A percentile compares a stretch with the other conserved stretches of the same genome.
Conservation (phyloP, 2,329 filamentous ascomycete species). For the Aureobasidium melanogenum region DNA sequence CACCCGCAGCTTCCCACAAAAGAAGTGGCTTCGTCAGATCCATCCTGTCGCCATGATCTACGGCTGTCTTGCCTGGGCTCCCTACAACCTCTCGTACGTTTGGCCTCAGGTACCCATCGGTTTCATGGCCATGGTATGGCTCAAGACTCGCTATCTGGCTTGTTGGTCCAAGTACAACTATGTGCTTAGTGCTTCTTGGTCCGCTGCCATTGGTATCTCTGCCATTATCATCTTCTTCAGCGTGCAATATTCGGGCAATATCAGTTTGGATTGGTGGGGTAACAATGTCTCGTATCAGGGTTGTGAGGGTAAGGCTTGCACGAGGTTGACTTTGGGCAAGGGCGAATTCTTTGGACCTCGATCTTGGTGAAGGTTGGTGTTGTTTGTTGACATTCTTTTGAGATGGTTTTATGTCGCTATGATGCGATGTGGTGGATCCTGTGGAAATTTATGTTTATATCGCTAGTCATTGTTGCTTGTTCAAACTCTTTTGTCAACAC, state of each 20-base stretch:
- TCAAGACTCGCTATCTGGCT: not conserved
- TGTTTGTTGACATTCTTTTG: too few species aligned
- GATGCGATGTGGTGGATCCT: not conserved
- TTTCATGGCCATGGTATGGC: not conserved
- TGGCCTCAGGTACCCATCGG: conserved; percentile 5
- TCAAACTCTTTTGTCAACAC: too few species aligned
- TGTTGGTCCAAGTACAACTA: conserved; percentile 8
- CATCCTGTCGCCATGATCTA: conserved; percentile 3
- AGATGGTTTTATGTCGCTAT: too few species aligned
- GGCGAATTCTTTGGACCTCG: conserved; percentile 5
- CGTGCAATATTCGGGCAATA: not conserved
- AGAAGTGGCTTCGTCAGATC: conserved; percentile 4
- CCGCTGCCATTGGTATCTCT: conserved; percentile 6
- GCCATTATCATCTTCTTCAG: conserved; percentile 8
- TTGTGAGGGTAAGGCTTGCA: not conserved
- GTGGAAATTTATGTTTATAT: not conserved
- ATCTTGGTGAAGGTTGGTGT: not conserved
- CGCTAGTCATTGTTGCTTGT: not conserved
- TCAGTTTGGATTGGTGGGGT: conserved; percentile 5
- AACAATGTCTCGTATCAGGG: not conserved
- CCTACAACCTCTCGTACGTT: not conserved
- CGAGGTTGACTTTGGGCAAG: not conserved
- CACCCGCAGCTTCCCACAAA: not conserved
- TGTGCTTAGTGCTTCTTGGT: conserved; percentile 4
- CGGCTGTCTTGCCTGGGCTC: conserved; percentile 1